Base-by-base conservation (phyloP, 768 basidiomycete species). In the Kwoniella pini region DNA sequence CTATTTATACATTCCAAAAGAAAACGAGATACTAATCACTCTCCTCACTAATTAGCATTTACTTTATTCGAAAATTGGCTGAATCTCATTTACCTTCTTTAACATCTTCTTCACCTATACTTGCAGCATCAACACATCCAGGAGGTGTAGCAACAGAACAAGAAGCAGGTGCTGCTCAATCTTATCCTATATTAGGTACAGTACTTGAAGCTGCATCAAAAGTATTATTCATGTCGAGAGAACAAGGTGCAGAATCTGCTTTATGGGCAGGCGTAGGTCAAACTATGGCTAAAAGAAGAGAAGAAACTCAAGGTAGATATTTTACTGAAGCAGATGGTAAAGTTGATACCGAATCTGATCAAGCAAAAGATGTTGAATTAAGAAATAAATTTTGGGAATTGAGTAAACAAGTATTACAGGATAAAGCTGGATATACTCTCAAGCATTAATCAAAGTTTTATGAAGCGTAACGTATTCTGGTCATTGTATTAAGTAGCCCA, bases 101-200 rank as follows among this genome's bases (percentile, higher is more conserved):
- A 19, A 63, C 67, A 2, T 71, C 70, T 4, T 2, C 53, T 28
- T 45, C 63, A 3, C 70, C 70, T 13, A 71, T 78, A 64, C 54
- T 78, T 19, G 68, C 74, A 24, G 55, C 77, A 33, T 61, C 75
- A 26, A 64, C 66, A 28, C 77, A 78, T 56, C 77, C 77, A 17
- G 77, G 77, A 33, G 74, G 74, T 24, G 77, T 78, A 12, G 66
- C 67, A 0, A 78, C 77, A 36, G 75, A 75, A 45, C 77, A 78
- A 55, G 72, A 78, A 63, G 50, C 68, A 44, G 74, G 72, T 53
- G 72, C 74, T 2, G 64, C 71, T 12, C 67, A 78, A 39, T 69
- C 72, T 3, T 78, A 78, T 65, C 67, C 67, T 9, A 36, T 64
- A 7, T 9, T 74, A 2, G 77, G 77, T 9, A 70, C 68, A 42